Conservation (phyloP, 441 rosid genomes). For the Gossypium trilobum region DNA sequence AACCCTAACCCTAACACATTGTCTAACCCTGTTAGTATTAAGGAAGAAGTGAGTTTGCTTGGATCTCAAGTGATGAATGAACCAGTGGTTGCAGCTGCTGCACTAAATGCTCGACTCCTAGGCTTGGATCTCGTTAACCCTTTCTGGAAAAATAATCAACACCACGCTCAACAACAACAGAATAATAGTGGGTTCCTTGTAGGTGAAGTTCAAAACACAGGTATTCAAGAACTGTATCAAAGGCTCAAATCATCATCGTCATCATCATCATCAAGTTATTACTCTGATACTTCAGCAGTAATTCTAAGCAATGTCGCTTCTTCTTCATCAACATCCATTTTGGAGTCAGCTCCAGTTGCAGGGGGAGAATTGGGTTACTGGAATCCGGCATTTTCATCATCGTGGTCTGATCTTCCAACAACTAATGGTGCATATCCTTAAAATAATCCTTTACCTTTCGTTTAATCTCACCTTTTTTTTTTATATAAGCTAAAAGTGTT, state of each 20-base stretch:
- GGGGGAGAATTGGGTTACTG: slow-evolving; percentile 46
- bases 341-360: slow-evolving; percentile 44
- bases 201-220: slow-evolving; percentile 42
- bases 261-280: slow-evolving; percentile 24
- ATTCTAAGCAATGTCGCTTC: slow-evolving; percentile 30
- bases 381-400: slow-evolving; percentile 41
- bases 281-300: slow-evolving; percentile 30
- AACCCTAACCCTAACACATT: slow-evolving; percentile 40
- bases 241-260: slow-evolving; percentile 32
- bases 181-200: slow-evolving; percentile 23
- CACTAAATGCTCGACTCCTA: slow-evolving; percentile 25
- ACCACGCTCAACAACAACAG: slow-evolving; percentile 29
- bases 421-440: slow-evolving; percentile 46
- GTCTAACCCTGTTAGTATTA: slow-evolving; percentile 21
- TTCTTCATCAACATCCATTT: slow-evolving; percentile 27
- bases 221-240: slow-evolving; percentile 53
- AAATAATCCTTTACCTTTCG: slow-evolving; percentile 19
- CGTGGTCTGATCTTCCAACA: slow-evolving; percentile 58
- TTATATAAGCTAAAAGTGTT: slow-evolving; percentile 14
- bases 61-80: slow-evolving; percentile 33
- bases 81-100: slow-evolving; percentile 18
- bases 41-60: slow-evolving; percentile 36
- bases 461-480: background rate
- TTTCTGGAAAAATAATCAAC: slow-evolving; percentile 35
- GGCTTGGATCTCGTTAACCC: slow-evolving; percentile 34